Evolutionary conservation across 2,329 filamentous ascomycete species (phyloP), one percentile per base, ranked within the genome.

Genomic region (Alternaria atra): DNA sequence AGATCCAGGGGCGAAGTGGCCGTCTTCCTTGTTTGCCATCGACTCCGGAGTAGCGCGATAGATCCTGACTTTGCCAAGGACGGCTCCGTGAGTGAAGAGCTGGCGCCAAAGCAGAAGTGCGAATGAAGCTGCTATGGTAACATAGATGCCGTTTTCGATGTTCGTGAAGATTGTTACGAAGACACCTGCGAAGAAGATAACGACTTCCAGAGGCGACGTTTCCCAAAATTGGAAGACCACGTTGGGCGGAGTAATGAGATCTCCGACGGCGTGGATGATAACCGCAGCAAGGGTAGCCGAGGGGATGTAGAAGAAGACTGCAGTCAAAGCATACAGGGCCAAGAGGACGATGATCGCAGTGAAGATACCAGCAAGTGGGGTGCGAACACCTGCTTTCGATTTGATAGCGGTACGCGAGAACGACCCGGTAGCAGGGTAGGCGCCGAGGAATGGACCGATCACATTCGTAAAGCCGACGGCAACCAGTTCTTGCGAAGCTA

Each of bases 331-430:
- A 73, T 97, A 98, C 64, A 97, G 92, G 35, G 95, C 94, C 8
- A 98, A 83, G 0, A 98, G 85, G 4, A 98, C 94, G 13, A 98
- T 86, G 13, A 91, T 55, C 0, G 91, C 94, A 7, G 94, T 97
- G 65, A 98, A 91, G 42, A 97, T 86, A 80, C 95, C 94, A 15
- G 92, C 93, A 56, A 97, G 89, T 1, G 94, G 94, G 0, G 94
- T 97, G 25, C 93, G 89, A 4, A 97, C 94, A 73, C 95, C 95
- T 51, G 95, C 94, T 80, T 98, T 98, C 5, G 94, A 95, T 80
- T 97, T 97, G 81, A 98, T 97, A 54, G 95, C 94, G 29, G 95
- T 98, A 63, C 95, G 89, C 35, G 92, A 97, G 84, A 98, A 98
- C 3, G 95, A 98, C 1, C 95, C 95, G 2, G 94, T 99, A 0